phyloP scores from a whole-genome alignment of 2,329 filamentous ascomycete genomes.

The Pseudogymnoascus sp. region DNA sequence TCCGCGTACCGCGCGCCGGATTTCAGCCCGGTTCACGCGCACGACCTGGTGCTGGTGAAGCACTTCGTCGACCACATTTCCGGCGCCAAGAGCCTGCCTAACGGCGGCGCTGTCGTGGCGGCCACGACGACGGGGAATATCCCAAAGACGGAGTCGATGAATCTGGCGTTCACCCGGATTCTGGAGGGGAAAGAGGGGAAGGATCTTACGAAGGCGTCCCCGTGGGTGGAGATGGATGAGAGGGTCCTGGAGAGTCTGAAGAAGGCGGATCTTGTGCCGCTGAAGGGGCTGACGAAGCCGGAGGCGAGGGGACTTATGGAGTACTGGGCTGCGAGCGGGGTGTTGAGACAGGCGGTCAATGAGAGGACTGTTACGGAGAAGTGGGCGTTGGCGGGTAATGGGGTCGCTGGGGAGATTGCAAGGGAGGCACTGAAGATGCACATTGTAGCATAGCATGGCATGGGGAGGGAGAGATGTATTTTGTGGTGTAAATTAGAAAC shows the following conservation, averaged over 20 bases:
- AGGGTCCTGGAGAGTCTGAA: constrained; percentile 46
- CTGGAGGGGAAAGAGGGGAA: constrained; percentile 34
- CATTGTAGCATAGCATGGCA: background rate
- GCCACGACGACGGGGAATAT: constrained; percentile 66
- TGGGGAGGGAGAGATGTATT: background rate
- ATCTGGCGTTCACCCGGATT: constrained; percentile 56
- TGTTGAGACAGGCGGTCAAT: constrained; percentile 63
- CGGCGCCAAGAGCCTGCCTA: constrained; percentile 48
- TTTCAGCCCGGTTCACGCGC: constrained; percentile 70
- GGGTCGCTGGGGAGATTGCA: constrained; percentile 80
- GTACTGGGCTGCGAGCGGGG: constrained; percentile 83
- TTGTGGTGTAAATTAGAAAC: constrained; percentile 8
- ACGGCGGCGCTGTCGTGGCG: constrained; percentile 73
- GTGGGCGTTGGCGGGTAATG: constrained; percentile 75
- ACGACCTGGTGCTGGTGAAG: constrained; percentile 69
- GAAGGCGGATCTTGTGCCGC: constrained; percentile 42
- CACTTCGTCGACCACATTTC: constrained; percentile 67
- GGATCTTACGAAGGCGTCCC: constrained; percentile 37
- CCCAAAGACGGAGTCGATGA: constrained; percentile 55
- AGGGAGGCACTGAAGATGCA: constrained; percentile 43
- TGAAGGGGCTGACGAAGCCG: constrained; percentile 61
- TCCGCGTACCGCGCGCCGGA: constrained; percentile 67
- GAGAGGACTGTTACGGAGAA: constrained; percentile 67
- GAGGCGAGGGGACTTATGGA: constrained; percentile 79
- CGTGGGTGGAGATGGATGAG: constrained; percentile 46